Evolutionary conservation across 495 filamentous ascomycete genomes (phyloP).

Genomic region (Neurospora sp.): DNA sequence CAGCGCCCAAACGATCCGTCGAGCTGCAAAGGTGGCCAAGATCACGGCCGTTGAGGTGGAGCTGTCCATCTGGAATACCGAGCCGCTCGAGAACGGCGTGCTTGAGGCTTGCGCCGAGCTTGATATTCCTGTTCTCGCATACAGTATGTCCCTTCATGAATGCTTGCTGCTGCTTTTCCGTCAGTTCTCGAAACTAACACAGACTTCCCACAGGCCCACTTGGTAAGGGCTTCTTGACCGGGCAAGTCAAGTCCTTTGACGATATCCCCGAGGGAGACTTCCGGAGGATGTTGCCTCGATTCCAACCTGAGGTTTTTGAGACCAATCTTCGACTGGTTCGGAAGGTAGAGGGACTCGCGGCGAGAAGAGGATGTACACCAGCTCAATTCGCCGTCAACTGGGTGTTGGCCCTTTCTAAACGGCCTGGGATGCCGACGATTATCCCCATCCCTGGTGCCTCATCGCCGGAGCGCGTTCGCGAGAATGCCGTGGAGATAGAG

Average conservation of each 20-base stretch:
- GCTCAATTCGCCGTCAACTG: conserved; percentile 73
- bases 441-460: conserved; percentile 77
- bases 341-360: conserved; percentile 57
- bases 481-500: conserved; percentile 40
- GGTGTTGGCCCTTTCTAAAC: conserved; percentile 44
- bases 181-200: conserved; percentile 6
- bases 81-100: conserved; percentile 65
- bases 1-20: conserved; percentile 60
- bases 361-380: conserved; percentile 57
- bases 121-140: conserved; percentile 61
- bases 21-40: conserved; percentile 58
- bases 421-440: conserved; percentile 56
- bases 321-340: conserved; percentile 65
- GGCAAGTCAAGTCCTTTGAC: conserved; percentile 48
- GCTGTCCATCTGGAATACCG: conserved; percentile 57
- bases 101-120: conserved; percentile 61
- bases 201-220: conserved; percentile 7
- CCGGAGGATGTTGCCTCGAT: conserved; percentile 49
- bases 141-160: conserved; percentile 36
- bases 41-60: conserved; percentile 77
- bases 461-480: conserved; percentile 32
- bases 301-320: conserved; percentile 58
- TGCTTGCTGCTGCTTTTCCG: not conserved
- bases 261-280: conserved; percentile 57
- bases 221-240: conserved; percentile 39